Conservation (phyloP, 306 rosid genomes). For the Calophaca sinica region DNA sequence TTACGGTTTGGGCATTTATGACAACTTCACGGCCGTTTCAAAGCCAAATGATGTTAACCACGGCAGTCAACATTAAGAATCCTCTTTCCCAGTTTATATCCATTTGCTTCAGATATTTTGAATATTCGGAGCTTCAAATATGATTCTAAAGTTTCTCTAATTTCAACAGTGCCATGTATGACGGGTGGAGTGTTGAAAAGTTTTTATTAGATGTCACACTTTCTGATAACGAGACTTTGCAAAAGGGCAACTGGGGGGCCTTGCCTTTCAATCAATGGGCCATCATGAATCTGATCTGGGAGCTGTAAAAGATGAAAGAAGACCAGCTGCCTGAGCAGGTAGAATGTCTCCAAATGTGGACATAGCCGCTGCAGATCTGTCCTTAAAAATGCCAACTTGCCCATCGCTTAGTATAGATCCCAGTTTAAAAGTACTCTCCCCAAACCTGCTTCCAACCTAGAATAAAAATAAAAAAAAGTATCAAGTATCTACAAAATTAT, state of each 20-base stretch:
- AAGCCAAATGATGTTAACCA: conserved; percentile 34
- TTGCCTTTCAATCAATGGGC: conserved; percentile 36
- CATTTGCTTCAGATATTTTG: conserved; percentile 46
- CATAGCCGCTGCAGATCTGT: conserved; percentile 96
- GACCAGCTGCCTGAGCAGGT: conserved; percentile 99
- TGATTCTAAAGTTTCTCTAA: conserved; percentile 36
- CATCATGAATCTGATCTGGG: conserved; percentile 87
- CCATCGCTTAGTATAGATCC: conserved; percentile 94
- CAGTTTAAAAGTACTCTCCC: conserved; percentile 95
- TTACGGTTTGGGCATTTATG: conserved; percentile 28
- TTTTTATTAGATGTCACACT: conserved; percentile 25
- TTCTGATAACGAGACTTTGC: conserved; percentile 32
- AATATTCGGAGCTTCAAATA: conserved; percentile 37
- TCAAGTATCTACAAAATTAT: conserved; percentile 34
- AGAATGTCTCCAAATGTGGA: conserved; percentile 94
- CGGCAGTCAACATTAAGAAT: conserved; percentile 38
- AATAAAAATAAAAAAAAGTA: conserved; percentile 28
- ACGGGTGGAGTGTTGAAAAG: conserved; percentile 20
- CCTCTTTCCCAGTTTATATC: conserved; percentile 32
- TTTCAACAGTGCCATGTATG: conserved; percentile 13
- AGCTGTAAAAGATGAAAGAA: conserved; percentile 91
- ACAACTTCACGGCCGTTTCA: conserved; percentile 31
- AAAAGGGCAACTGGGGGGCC: conserved; percentile 28
- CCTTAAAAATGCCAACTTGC: conserved; percentile 97
- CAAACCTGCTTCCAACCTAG: conserved; percentile 95